Percentiles rank a stretch among this genome's conserved stretches.
phyloP scores from a whole-genome alignment of 2,329 filamentous ascomycete genomes.

The Fusarium sp. region DNA sequence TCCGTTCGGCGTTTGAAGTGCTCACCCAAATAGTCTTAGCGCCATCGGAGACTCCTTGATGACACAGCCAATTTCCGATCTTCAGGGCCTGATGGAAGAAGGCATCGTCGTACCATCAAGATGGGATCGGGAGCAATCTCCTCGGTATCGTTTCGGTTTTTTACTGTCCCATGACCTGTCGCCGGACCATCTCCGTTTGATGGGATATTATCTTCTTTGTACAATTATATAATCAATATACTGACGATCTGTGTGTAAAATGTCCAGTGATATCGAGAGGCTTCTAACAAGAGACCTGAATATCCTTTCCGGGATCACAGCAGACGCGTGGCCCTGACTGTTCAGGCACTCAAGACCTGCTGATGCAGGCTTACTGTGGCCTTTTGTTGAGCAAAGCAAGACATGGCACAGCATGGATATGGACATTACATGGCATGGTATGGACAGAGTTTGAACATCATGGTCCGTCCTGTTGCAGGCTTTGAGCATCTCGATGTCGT shows the following conservation, averaged over 20 bases:
- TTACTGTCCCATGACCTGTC: slow-evolving; percentile 21
- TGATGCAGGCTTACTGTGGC: neutral
- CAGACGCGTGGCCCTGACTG: slow-evolving; percentile 1
- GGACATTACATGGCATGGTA: slow-evolving; percentile 1
- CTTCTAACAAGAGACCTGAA: slow-evolving; percentile 11
- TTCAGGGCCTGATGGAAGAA: slow-evolving; percentile 21
- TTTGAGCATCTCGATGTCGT: slow-evolving; percentile 39
- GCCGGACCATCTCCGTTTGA: slow-evolving; percentile 11
- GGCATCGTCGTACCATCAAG: slow-evolving; percentile 14
- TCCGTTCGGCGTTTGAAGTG: slow-evolving; percentile 41
- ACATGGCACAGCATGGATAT: slow-evolving; percentile 20
- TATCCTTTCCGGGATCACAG: neutral
- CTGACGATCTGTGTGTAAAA: neutral
- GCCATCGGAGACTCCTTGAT: slow-evolving; percentile 48
- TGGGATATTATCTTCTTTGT: neutral
- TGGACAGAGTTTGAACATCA: slow-evolving; percentile 10
- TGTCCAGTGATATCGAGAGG: slow-evolving; percentile 5
- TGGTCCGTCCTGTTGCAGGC: slow-evolving; percentile 13
- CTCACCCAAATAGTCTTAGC: slow-evolving; percentile 32
- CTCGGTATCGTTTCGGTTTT: slow-evolving; percentile 15
- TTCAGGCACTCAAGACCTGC: neutral
- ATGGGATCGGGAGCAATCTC: slow-evolving; percentile 13
- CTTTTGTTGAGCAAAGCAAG: slow-evolving; percentile 14
- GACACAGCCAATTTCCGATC: slow-evolving; percentile 49
- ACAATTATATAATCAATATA: neutral